A percentile compares a stretch with the other conserved stretches of the same genome.
Evolutionary conservation across 768 basidiomycete genomes (phyloP).

Genomic region (Udeniomyces megalosporus): DNA sequence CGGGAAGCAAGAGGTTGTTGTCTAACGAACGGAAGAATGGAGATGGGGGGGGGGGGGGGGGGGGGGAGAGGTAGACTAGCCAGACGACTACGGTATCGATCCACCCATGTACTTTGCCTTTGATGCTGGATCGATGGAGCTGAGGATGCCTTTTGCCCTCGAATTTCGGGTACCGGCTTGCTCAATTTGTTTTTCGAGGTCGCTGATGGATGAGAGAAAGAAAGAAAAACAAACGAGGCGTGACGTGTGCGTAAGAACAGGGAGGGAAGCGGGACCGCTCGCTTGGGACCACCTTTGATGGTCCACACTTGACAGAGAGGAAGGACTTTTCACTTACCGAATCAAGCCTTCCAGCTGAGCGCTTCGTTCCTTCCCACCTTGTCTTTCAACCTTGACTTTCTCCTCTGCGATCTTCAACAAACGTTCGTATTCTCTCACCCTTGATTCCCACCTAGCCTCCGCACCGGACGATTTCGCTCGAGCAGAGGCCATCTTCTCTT

Average conservation of each 20-base stretch:
- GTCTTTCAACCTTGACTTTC: slow-evolving; percentile 78
- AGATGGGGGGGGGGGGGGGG: too few species aligned
- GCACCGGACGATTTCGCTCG: slow-evolving; percentile 54
- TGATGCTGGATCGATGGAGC: too few species aligned
- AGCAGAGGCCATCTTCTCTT: slow-evolving; percentile 63
- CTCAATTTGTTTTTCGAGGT: not conserved
- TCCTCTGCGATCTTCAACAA: slow-evolving; percentile 70
- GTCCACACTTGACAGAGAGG: not conserved
- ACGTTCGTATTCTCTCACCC: slow-evolving; percentile 83
- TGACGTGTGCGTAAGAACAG: not conserved
- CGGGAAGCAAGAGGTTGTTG: too few species aligned
- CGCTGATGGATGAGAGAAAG: slow-evolving; percentile 1
- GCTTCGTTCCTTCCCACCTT: slow-evolving; percentile 68
- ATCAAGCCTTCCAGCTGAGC: slow-evolving; percentile 28
- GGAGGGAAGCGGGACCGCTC: not conserved
- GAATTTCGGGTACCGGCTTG: too few species aligned
- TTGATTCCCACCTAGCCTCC: slow-evolving; percentile 81
- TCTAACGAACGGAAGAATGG: too few species aligned
- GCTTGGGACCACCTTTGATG: not conserved
- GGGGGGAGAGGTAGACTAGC: too few species aligned
- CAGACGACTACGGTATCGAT: too few species aligned
- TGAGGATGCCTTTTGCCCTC: too few species aligned
- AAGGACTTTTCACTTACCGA: slow-evolving; percentile 34
- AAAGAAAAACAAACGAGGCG: slow-evolving; percentile 3
- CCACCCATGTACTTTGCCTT: too few species aligned